These are phyloP conservation scores for Aspergillus nanangensis DNA, from an alignment of 495 filamentous ascomycete species.

Conservation along the genomic window DNA sequence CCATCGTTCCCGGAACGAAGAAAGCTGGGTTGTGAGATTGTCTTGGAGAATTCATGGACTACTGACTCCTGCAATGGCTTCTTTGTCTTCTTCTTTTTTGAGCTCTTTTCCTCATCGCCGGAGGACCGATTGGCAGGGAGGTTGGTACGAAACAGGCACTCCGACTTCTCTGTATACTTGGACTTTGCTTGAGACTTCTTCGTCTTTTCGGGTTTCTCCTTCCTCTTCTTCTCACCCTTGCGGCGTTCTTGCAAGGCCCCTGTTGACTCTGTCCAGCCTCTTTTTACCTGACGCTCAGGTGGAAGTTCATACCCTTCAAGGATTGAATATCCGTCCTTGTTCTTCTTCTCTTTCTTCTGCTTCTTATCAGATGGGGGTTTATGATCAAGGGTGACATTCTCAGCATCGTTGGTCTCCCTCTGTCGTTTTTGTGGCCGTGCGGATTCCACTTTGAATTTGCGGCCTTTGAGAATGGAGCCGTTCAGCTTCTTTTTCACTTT, in stretches of 20 bases:
- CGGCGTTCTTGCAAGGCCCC: constrained; percentile 46
- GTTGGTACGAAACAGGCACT: constrained; percentile 79
- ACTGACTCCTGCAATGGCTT: constrained; percentile 52
- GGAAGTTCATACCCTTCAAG: constrained; percentile 69
- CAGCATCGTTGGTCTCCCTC: constrained; percentile 34
- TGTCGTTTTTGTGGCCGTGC: constrained; percentile 59
- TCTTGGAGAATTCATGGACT: constrained; percentile 79
- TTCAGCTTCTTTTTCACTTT: constrained; percentile 92
- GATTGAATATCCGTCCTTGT: constrained; percentile 57
- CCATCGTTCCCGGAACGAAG: constrained; percentile 46
- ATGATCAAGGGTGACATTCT: constrained; percentile 8
- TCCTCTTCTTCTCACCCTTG: constrained; percentile 43
- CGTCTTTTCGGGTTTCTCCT: no score
- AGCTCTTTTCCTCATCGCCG: constrained; percentile 33
- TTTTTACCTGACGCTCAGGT: constrained; percentile 71
- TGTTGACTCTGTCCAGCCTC: constrained; percentile 80
- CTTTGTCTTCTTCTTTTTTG: constrained; percentile 46
- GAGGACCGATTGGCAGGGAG: constrained; percentile 57
- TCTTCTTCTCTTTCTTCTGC: constrained; percentile 47
- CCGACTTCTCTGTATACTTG: constrained; percentile 71
- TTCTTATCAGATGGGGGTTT: constrained; percentile 26
- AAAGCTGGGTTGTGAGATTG: constrained; percentile 73
- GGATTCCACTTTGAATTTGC: constrained; percentile 77
- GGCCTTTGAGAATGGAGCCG: constrained; percentile 77
- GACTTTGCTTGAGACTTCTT: constrained; percentile 61